A percentile compares a stretch with the other conserved stretches of the same genome.
phyloP scores from a whole-genome alignment of 108 stramenopile genomes.

The Discostella stelligeroides region DNA sequence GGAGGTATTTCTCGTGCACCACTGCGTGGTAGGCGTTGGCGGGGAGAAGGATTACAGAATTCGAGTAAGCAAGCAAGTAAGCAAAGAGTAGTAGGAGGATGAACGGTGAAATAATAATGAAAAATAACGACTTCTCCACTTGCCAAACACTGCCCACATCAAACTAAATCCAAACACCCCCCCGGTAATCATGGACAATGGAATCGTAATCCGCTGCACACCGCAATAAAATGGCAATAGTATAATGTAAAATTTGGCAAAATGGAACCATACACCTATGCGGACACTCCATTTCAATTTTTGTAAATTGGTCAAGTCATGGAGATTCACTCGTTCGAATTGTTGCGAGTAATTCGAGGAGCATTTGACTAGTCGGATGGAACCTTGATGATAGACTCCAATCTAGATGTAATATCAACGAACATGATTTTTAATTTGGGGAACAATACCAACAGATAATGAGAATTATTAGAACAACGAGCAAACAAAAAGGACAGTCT shows the following conservation, averaged over 20 bases:
- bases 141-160: conserved; percentile 46
- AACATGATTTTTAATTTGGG: too few species aligned
- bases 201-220: conserved; percentile 13
- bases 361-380: conserved; percentile 42
- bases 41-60: neutral
- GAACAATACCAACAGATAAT: too few species aligned
- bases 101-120: too few species aligned
- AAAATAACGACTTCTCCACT: too few species aligned
- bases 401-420: conserved; percentile 22
- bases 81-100: neutral
- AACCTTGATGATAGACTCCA: conserved; percentile 45
- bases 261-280: conserved; percentile 38
- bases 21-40: conserved; percentile 2
- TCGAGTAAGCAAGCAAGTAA: neutral
- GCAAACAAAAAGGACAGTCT: too few species aligned
- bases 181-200: conserved; percentile 26
- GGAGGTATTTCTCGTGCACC: conserved; percentile 37
- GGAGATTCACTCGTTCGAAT: conserved; percentile 13
- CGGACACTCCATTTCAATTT: conserved; percentile 24
- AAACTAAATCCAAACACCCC: conserved; percentile 26
- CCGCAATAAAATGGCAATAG: conserved; percentile 51
- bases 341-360: conserved; percentile 28
- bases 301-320: conserved; percentile 1
- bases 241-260: conserved; percentile 46
- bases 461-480: too few species aligned